These are phyloP conservation scores for Bolboschoenoplectus hybrid DNA, from an alignment of 202 grass and related monocot species.

Conservation along the genomic window DNA sequence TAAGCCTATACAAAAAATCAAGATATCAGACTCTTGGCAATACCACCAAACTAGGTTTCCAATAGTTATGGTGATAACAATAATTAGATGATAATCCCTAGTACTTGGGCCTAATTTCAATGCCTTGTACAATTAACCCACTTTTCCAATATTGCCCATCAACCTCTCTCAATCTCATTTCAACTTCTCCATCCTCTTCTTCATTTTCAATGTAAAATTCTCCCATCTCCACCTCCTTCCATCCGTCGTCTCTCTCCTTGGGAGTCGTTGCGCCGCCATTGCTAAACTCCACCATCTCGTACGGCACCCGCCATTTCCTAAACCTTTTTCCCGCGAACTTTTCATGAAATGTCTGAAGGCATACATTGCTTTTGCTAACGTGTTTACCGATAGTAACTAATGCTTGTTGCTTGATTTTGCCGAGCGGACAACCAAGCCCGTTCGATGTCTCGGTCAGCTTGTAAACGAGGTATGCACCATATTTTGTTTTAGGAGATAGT, in stretches of 20 bases:
- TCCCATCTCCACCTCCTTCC: constrained; percentile 59
- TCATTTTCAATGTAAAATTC: constrained; percentile 43
- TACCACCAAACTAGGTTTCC: not conserved
- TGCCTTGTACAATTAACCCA: constrained; percentile 49
- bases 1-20: not conserved
- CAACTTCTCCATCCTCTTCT: constrained; percentile 36
- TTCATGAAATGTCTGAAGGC: constrained; percentile 31
- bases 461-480: constrained; percentile 51
- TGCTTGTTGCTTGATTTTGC: constrained; percentile 45
- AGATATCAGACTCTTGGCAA: not conserved
- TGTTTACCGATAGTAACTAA: constrained; percentile 28
- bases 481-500: constrained; percentile 42
- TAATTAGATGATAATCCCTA: constrained; percentile 20
- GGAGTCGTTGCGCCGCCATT: not conserved
- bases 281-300: not conserved
- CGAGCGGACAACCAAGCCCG: constrained; percentile 62
- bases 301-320: constrained; percentile 28
- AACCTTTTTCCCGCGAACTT: not conserved
- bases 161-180: constrained; percentile 38
- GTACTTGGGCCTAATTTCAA: constrained; percentile 69
- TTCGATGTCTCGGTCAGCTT: constrained; percentile 47
- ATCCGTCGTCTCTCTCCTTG: constrained; percentile 39
- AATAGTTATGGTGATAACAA: not conserved
- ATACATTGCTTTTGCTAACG: not conserved
- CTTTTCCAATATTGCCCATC: constrained; percentile 35